phyloP scores from a whole-genome alignment of 2,329 filamentous ascomycete genomes.

The Colletotrichum liriopes region DNA sequence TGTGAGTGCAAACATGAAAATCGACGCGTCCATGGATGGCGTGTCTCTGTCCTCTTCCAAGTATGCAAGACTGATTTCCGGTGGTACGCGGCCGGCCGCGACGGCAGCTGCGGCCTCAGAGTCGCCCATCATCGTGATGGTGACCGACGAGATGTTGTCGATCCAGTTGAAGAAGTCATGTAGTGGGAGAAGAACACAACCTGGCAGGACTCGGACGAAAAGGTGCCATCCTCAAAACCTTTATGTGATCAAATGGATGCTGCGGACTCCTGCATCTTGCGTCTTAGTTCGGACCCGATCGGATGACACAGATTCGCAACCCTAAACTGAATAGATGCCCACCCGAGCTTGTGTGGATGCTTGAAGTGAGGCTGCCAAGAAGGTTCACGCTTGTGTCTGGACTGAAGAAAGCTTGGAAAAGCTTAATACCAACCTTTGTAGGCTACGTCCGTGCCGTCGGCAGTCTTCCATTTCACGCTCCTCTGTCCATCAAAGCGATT shows the following conservation, averaged over 20 bases:
- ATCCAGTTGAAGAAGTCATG: slow-evolving; percentile 1
- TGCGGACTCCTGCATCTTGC: slow-evolving; percentile 10
- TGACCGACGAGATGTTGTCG: slow-evolving; percentile 18
- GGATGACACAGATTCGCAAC: slow-evolving; percentile 43
- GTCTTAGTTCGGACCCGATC: slow-evolving; percentile 29
- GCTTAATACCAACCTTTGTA: slow-evolving; percentile 12
- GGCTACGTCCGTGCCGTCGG: slow-evolving; percentile 29
- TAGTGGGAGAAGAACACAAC: background rate
- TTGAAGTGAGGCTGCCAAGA: slow-evolving; percentile 40
- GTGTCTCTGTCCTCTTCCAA: slow-evolving; percentile 56
- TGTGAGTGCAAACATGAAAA: slow-evolving; percentile 55
- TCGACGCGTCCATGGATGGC: slow-evolving; percentile 57
- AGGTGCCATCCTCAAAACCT: slow-evolving; percentile 19
- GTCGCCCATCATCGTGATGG: slow-evolving; percentile 33
- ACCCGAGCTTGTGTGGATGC: background rate
- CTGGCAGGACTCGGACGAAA: background rate
- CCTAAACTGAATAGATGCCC: slow-evolving; percentile 18
- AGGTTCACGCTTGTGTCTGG: slow-evolving; percentile 40
- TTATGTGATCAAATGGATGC: slow-evolving; percentile 21
- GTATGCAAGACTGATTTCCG: slow-evolving; percentile 52
- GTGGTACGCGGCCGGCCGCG: slow-evolving; percentile 54
- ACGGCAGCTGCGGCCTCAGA: slow-evolving; percentile 50
- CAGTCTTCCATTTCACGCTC: background rate
- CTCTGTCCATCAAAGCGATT: background rate
- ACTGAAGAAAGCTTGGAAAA: slow-evolving; percentile 31